Percentiles rank a stretch among this genome's conserved stretches.
Conservation (phyloP, 352 stramenopile species). For the Phytophthora capsici region DNA sequence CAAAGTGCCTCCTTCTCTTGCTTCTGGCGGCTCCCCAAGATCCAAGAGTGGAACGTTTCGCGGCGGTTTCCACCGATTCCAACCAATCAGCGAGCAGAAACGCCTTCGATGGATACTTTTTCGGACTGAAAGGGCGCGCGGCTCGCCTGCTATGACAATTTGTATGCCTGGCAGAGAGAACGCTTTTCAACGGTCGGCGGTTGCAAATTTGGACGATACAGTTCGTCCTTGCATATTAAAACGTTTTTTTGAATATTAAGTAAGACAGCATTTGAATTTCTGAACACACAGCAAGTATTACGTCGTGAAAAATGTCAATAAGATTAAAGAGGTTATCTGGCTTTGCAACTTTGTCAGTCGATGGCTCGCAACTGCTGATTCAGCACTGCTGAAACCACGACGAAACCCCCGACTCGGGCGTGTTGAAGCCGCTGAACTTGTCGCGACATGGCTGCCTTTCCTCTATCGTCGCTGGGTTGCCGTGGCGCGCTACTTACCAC, state of each 20-base stretch:
- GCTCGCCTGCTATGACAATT: conserved; percentile 6
- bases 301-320: background rate
- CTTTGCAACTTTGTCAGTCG: too few relatives aligned
- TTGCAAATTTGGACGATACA: conserved; percentile 6
- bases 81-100: conserved; percentile 14
- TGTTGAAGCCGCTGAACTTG: conserved; percentile 20
- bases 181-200: conserved; percentile 33
- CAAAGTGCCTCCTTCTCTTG: conserved; percentile 8
- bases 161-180: conserved; percentile 36
- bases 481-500: background rate
- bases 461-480: conserved; percentile 4
- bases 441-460: conserved; percentile 28
- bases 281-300: background rate
- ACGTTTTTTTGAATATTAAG: background rate
- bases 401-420: conserved; percentile 21
- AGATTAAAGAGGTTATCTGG: background rate
- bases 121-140: conserved; percentile 20
- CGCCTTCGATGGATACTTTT: conserved; percentile 30
- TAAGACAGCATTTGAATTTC: background rate
- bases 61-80: conserved; percentile 30
- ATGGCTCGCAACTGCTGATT: background rate
- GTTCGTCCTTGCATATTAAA: background rate
- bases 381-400: conserved; percentile 27
- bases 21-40: conserved; percentile 36
- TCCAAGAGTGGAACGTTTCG: conserved; percentile 46